Evolutionary conservation across 768 basidiomycete species (phyloP).

Genomic region (Rhizopogon vulgaris): DNA sequence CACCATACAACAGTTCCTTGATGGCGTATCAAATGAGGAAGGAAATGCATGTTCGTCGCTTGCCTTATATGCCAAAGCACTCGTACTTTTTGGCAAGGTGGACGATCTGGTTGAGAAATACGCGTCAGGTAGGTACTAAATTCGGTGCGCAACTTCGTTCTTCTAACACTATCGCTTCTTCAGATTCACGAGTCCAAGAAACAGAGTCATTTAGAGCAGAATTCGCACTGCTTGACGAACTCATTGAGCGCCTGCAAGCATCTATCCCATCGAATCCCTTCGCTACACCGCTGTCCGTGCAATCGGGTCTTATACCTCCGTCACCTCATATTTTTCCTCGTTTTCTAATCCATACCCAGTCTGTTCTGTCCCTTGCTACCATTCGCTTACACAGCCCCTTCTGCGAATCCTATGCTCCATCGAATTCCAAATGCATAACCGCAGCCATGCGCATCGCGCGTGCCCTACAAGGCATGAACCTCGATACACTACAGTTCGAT

Average conservation of each 20-base stretch:
- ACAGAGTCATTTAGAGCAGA: conserved; percentile 34
- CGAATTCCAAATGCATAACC: conserved; percentile 11
- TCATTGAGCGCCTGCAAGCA: conserved; percentile 38
- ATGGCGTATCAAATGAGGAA: background rate
- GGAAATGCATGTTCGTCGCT: conserved; percentile 2
- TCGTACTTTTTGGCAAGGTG: conserved; percentile 31
- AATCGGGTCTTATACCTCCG: background rate
- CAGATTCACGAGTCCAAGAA: conserved; percentile 16
- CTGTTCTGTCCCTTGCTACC: conserved; percentile 15
- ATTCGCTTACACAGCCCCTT: conserved; percentile 19
- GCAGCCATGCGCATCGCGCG: conserved; percentile 10
- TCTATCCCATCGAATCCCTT: background rate
- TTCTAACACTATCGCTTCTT: background rate
- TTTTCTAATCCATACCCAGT: background rate
- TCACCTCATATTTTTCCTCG: background rate
- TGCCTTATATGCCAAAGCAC: conserved; percentile 21
- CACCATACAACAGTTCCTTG: conserved; percentile 12
- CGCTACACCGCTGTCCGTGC: background rate
- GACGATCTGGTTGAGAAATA: conserved; percentile 21
- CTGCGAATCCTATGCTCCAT: conserved; percentile 7
- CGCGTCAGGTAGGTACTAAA: conserved; percentile 18
- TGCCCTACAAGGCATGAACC: conserved; percentile 9
- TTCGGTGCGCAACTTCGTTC: background rate
- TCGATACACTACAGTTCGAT: background rate
- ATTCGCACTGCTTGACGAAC: conserved; percentile 39